phyloP scores from a whole-genome alignment of 257 asterid genomes.

The Gentiana dahurica region DNA sequence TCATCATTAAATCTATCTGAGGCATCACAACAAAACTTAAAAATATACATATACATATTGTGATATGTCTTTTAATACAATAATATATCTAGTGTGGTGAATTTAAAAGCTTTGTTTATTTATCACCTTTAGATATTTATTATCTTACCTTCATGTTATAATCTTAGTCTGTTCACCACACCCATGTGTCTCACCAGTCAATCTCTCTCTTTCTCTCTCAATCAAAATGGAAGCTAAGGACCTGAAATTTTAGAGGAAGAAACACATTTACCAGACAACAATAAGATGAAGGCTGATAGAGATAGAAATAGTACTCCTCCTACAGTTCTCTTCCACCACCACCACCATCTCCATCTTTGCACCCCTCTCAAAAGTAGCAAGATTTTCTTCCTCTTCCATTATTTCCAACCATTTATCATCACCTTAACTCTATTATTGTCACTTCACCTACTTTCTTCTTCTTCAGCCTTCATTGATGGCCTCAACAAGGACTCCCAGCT shows the following conservation, averaged over 20 bases:
- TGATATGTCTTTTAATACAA: no score
- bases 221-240: constrained; percentile 36
- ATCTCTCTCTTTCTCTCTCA: constrained; percentile 13
- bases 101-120: no score
- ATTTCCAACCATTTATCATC: constrained; percentile 11
- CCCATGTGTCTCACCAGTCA: not conserved
- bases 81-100: no score
- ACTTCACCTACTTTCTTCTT: constrained; percentile 5
- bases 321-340: constrained; percentile 17
- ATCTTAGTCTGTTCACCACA: no score
- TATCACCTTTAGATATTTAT: no score
- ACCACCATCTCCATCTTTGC: constrained; percentile 5
- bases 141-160: no score
- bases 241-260: constrained; percentile 21
- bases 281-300: constrained; percentile 33
- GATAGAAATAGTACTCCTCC: not conserved
- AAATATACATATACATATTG: no score
- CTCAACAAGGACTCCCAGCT: constrained; percentile 30
- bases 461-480: constrained; percentile 19
- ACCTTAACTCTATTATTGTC: constrained; percentile 6
- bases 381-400: constrained; percentile 10
- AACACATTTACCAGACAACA: constrained; percentile 6
- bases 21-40: no score
- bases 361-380: constrained; percentile 12
- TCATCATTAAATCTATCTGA: no score